Evolutionary conservation across 2,329 filamentous ascomycete species (phyloP), one percentile per base, ranked within the genome.

Genomic region (Aureobasidium sp.): DNA sequence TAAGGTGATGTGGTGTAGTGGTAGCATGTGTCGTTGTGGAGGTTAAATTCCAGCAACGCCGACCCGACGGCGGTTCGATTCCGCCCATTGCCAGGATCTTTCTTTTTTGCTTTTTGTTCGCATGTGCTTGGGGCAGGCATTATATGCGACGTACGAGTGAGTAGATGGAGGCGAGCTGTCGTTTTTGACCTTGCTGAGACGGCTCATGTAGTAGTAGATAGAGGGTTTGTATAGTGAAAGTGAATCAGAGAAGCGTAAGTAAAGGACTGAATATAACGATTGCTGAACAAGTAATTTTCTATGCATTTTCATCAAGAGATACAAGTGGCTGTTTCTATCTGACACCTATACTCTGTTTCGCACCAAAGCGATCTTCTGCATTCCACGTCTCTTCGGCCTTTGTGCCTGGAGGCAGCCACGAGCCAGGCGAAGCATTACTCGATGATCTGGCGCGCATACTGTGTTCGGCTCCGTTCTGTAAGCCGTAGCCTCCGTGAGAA

Each of bases 321-420:
- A 44, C 53, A 34, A 34, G 42, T 34, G 36, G 27, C 25, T 34
- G 37, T 32, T 36, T 39, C 59, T 61, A 55, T 39, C 50, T 61
- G 21, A 61, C 50, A 55, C 50, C 59, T 41, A 61, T 55, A 41
- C 59, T 53, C 27, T 54, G 49, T 5, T 53, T 53, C 4, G 27
- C 29, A 9, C 42, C 49, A 41, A 53, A 32, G 13, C 49, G 48
- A 37, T 61, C 59, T 27, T 55, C 59, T 13, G 59, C 6, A n/a
- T 45, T 79, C 92, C 91, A 96, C 2, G 90, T 96, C 57, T 91
- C 88, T 72, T 96, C 89, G 72, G 93, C 89, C 70, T 85, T 91
- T 1, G 90, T 96, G 8, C 91, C 90, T 0, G 88, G 87, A 21
- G 88, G 83, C 63, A 95, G 76, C 85, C 89, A 93, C 29, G 74